These are phyloP conservation scores for Trichoderma sp. DNA, from an alignment of 2,329 filamentous ascomycete species.

Conservation along the genomic window DNA sequence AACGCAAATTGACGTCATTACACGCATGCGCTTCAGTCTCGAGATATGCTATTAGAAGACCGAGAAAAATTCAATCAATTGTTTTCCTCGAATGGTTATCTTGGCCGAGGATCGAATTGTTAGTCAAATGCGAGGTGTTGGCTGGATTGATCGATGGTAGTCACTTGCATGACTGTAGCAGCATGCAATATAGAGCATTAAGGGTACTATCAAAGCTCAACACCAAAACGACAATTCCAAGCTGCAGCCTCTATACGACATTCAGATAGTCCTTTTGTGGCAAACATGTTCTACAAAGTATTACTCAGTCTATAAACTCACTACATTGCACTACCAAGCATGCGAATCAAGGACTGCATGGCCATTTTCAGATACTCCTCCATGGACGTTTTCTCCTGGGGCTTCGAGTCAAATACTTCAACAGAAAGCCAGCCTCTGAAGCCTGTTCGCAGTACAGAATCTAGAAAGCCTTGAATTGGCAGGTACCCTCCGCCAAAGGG, in stretches of 20 bases:
- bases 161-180: neutral
- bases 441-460: constrained; percentile 67
- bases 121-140: neutral
- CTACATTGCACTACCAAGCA: neutral
- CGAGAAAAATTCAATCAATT: neutral
- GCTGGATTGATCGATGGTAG: neutral
- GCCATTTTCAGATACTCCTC: neutral
- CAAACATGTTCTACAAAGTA: neutral
- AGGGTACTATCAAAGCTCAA: neutral
- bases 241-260: neutral
- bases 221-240: neutral
- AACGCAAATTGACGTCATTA: neutral
- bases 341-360: neutral
- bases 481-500: constrained; percentile 72
- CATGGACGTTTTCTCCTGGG: neutral
- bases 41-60: neutral
- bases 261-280: neutral
- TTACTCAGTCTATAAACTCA: neutral
- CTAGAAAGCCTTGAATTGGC: constrained; percentile 64
- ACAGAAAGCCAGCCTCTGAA: constrained; percentile 68
- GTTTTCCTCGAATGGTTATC: neutral
- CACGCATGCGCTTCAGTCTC: neutral
- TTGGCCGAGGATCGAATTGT: neutral
- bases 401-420: constrained; percentile 63
- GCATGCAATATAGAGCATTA: neutral